These are phyloP conservation scores for Pyrenochaeta sp. DNA, from an alignment of 2,329 filamentous ascomycete species.

Conservation along the genomic window DNA sequence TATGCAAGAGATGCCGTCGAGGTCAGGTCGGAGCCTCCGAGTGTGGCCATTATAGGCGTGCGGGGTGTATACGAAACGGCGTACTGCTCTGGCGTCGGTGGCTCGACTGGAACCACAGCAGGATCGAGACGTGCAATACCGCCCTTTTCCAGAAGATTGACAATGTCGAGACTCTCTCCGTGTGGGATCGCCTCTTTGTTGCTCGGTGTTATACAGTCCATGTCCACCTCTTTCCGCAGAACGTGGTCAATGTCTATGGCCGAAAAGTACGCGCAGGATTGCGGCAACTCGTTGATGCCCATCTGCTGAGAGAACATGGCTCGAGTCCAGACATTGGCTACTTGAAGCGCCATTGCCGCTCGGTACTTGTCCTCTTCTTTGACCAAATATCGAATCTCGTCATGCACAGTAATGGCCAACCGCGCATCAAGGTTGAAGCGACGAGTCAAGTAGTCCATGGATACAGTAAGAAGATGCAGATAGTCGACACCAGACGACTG, in stretches of 20 bases:
- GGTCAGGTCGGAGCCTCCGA: conserved; percentile 58
- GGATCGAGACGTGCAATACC: conserved; percentile 74
- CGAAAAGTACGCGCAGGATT: conserved; percentile 94
- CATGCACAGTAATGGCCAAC: conserved; percentile 92
- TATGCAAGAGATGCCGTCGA: conserved; percentile 62
- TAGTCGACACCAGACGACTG: conserved; percentile 98
- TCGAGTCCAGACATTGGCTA: conserved; percentile 94
- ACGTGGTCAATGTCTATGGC: conserved; percentile 95
- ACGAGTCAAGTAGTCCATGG: conserved; percentile 91
- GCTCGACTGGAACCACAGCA: conserved; percentile 62
- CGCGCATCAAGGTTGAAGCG: conserved; percentile 87
- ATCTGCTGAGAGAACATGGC: conserved; percentile 98
- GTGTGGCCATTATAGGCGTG: conserved; percentile 78
- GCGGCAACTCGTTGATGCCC: conserved; percentile 92
- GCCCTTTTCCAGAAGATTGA: conserved; percentile 77
- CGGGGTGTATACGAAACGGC: conserved; percentile 76
- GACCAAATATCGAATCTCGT: conserved; percentile 95
- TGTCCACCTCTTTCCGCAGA: conserved; percentile 96
- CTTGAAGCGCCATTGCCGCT: conserved; percentile 89
- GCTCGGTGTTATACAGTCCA: conserved; percentile 94
- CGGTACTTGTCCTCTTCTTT: conserved; percentile 86
- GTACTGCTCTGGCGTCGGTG: conserved; percentile 70
- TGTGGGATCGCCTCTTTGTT: conserved; percentile 79
- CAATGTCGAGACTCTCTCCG: conserved; percentile 88
- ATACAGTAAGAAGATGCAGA: conserved; percentile 88